Conservation (phyloP, 352 stramenopile species). For the Achlya hypogyna region DNA sequence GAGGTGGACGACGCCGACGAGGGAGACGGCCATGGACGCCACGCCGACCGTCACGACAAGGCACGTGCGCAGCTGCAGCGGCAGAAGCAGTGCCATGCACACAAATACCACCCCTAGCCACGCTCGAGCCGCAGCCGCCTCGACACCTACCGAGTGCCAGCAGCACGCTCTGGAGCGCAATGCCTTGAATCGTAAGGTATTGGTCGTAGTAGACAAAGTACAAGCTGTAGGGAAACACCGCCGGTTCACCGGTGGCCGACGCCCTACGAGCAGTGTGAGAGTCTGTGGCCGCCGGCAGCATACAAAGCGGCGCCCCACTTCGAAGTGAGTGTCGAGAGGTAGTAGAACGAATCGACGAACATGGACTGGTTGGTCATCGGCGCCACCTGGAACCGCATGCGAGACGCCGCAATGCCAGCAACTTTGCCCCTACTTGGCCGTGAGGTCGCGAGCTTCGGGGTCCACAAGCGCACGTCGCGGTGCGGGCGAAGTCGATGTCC, state of each 20-base stretch:
- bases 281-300: neutral
- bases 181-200: slow-evolving; percentile 86
- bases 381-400: slow-evolving; percentile 80
- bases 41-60: slow-evolving; percentile 66
- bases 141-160: slow-evolving; percentile 40
- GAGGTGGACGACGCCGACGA: slow-evolving; percentile 71
- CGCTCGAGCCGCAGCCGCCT: neutral
- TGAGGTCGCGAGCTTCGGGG: too few relatives aligned
- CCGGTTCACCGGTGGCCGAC: slow-evolving; percentile 1
- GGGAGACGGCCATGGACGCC: slow-evolving; percentile 63
- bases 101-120: slow-evolving; percentile 54
- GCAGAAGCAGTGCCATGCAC: slow-evolving; percentile 68
- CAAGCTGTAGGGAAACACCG: slow-evolving; percentile 82
- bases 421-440: too few relatives aligned
- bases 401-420: slow-evolving; percentile 54
- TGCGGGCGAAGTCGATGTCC: slow-evolving; percentile 71
- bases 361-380: slow-evolving; percentile 81
- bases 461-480: too few relatives aligned
- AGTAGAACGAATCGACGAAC: slow-evolving; percentile 88
- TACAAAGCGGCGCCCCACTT: slow-evolving; percentile 23
- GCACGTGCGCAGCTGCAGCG: slow-evolving; percentile 51
- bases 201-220: slow-evolving; percentile 91
- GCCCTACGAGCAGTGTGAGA: neutral
- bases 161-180: slow-evolving; percentile 77
- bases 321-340: slow-evolving; percentile 31